Base-by-base conservation (phyloP, 371 early-diverging fungal species). In the Mortierella sp. region DNA sequence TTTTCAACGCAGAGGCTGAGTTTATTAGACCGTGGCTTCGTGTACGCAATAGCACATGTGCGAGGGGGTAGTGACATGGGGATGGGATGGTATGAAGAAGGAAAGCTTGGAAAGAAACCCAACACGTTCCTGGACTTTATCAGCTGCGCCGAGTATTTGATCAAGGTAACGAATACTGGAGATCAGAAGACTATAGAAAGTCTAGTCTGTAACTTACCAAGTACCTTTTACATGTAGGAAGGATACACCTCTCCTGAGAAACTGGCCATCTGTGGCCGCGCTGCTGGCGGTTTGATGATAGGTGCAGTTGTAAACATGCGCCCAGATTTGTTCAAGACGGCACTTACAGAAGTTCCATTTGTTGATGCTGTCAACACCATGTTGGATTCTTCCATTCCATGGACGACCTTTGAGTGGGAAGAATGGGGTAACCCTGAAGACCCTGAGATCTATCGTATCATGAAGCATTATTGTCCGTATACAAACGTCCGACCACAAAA, bases 21-120 rank as follows among this genome's bases (percentile, higher is more conserved):
- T 10, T 69, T 91, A 7, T 72, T 90, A 58, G 91, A 89, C 64
- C 84, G 87, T 7, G 91, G 91, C n/a, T 90, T 91, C 65, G 71
- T 91, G n/a, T 91, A 88, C 71, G 91, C 89, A 5, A 83, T 91
- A 4, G 91, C 91, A 2, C 91, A 91, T 77, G 85, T 89, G 21
- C 83, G 91, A 47, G 91, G 91, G 33, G 91, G 91, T 38, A 84
- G 87, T 22, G 91, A 91, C 41, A 84, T 90, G 87, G 91, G 89
- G 9, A 88, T 85, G 70, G 71, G 70, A n/a, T 86, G 87, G 87
- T 91, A 91, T 58, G 87, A 88, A 47, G 91, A 88, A 60, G 91
- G 91, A 36, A 91, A 91, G 69, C 68, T 90, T 9, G 83, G 43
- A 9, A 87, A 89, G 71, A 91, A 91, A 59, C 84, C 86, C 19